These are phyloP conservation scores for Albatrellus sp. DNA, from an alignment of 1,284 basidiomycete genomes.

Conservation along the genomic window DNA sequence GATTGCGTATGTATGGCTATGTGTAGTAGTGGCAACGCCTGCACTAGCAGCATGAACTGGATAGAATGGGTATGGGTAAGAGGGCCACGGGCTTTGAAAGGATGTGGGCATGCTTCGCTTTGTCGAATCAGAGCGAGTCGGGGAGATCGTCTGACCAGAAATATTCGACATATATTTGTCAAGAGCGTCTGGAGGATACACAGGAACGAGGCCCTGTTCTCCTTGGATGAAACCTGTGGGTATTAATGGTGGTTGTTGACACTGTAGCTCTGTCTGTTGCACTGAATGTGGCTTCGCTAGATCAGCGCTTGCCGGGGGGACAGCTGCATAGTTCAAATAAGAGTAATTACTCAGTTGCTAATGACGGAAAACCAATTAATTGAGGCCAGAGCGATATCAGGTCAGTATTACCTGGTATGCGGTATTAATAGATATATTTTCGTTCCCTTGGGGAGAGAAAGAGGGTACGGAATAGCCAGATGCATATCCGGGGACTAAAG, in stretches of 20 bases:
- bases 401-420: no score
- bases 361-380: no score
- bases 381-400: no score
- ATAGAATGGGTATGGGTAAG: neutral
- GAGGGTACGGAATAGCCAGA: conserved; percentile 7
- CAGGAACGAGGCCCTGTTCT: conserved; percentile 56
- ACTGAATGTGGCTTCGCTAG: no score
- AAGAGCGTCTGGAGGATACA: conserved; percentile 60
- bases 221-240: conserved; percentile 63
- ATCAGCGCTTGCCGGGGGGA: no score
- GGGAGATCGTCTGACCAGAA: conserved; percentile 10
- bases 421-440: no score
- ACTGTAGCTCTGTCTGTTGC: neutral
- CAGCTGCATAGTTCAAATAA: no score
- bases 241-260: conserved; percentile 34
- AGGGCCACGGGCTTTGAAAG: neutral
- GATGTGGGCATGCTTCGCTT: conserved; percentile 1
- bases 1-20: neutral
- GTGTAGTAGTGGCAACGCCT: no score
- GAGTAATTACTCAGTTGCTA: no score
- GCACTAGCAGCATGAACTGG: neutral
- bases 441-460: no score
- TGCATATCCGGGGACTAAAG: conserved; percentile 34
- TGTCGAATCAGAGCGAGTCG: conserved; percentile 2
- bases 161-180: conserved; percentile 36